Evolutionary conservation across 306 rosid species (phyloP), one percentile per base, ranked within the genome.

Genomic region (Heteromeles arbutifolia): DNA sequence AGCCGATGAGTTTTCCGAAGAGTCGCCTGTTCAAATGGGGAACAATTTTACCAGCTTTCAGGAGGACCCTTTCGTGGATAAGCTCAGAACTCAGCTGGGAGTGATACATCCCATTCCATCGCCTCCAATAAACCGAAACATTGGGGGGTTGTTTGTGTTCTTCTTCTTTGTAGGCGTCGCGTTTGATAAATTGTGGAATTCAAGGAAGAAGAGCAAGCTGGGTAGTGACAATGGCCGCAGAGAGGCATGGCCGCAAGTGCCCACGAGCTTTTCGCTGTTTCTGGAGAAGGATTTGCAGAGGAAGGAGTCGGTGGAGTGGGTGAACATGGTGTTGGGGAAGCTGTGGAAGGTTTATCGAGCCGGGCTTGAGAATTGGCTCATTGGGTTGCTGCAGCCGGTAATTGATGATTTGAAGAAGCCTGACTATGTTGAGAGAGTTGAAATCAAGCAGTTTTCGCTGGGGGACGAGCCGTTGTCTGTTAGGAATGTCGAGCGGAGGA

Each of bases 261-360:
- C 99, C 15, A 92, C 93, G 21, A 96, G 98, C 87, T 96, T 96
- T 62, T 92, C 98, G 0, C 78, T 88, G 85, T 87, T 96, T 75
- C 72, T 96, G 80, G 99, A 96, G 68, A 89, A 92, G 91, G 99
- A 92, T 84, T 89, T 96, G 84, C 99, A 89, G 88, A 86, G 99
- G 76, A 96, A 96, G 73, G 99, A 96, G 73, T 92, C 98, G 5
- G 99, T 92, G 73, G 99, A 96, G 69, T 96, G 99, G 99, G 99
- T 96, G 77, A 96, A 96, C 73, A 96, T 96, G 99, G 99, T 96
- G 72, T 41, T 96, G 71, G 99, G 92, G 24, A 96, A 96, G 88
- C 74, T 96, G 32, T 96, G 99, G 99, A 96, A 96, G 83, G 99
- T 89, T 29, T 96, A 96, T 73, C 84, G 96, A 83, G 87, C 83